Conservation (phyloP, 192 early-diverging fungal genomes). For the Rhizophagus clarus region DNA sequence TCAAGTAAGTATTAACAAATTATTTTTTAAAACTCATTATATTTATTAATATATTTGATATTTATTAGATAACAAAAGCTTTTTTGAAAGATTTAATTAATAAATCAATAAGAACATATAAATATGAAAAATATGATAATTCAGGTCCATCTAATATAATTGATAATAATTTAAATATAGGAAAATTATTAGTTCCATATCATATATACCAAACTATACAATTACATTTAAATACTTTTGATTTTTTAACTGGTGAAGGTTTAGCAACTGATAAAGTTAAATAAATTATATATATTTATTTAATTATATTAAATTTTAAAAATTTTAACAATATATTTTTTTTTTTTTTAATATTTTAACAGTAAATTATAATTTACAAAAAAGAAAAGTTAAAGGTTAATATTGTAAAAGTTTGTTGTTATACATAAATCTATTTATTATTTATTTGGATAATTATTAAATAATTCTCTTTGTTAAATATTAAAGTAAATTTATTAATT, state of each 20-base stretch:
- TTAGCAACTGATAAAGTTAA: constrained; percentile 12
- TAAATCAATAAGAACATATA: constrained; percentile 44
- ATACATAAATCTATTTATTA: too few relatives aligned
- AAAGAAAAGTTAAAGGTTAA: too few relatives aligned
- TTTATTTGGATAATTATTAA: too few relatives aligned
- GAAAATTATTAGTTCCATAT: constrained; percentile 53
- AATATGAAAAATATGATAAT: constrained; percentile 38
- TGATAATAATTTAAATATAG: background rate
- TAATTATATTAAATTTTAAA: too few relatives aligned
- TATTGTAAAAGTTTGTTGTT: too few relatives aligned
- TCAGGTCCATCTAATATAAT: constrained; percentile 2
- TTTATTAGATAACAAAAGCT: constrained; percentile 46
- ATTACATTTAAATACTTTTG: constrained; percentile 38
- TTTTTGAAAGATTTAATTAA: constrained; percentile 50
- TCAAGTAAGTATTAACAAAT: constrained; percentile 30
- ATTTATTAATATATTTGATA: background rate
- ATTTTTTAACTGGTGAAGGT: constrained; percentile 16
- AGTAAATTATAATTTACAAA: too few relatives aligned
- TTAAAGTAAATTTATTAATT: too few relatives aligned
- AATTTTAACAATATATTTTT: too few relatives aligned
- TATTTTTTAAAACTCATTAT: background rate
- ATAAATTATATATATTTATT: background rate
- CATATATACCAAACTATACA: constrained; percentile 56
- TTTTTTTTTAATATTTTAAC: too few relatives aligned
- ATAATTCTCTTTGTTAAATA: too few relatives aligned